phyloP scores from a whole-genome alignment of 2,329 filamentous ascomycete species.

The Colletotrichum sp. region DNA sequence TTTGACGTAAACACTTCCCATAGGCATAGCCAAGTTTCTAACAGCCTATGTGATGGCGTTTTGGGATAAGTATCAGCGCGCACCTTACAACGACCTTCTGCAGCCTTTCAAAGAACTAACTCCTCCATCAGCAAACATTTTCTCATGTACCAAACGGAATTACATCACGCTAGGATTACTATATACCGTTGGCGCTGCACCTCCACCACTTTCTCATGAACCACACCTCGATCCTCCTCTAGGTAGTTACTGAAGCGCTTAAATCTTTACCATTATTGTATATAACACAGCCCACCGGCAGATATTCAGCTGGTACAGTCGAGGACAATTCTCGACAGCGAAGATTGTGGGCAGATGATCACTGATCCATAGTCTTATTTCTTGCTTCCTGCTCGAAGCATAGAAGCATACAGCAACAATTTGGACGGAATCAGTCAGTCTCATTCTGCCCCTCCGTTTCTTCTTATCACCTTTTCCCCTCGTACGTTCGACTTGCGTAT shows the following conservation, averaged over 20 bases:
- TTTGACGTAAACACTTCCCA: not conserved
- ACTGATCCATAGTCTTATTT: too few species aligned
- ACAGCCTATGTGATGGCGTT: fast-evolving
- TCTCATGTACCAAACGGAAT: too few species aligned
- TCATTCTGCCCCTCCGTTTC: not conserved
- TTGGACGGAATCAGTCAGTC: too few species aligned
- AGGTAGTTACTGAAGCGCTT: not conserved
- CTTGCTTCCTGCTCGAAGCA: too few species aligned
- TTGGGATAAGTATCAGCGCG: not conserved
- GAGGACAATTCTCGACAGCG: too few species aligned
- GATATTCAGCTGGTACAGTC: too few species aligned
- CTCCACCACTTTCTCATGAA: not conserved
- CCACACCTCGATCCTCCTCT: not conserved
- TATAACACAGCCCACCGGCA: too few species aligned
- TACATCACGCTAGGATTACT: not conserved
- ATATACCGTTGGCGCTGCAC: not conserved
- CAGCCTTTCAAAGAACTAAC: too few species aligned
- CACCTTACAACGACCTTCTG: too few species aligned
- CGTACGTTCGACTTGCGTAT: fast-evolving
- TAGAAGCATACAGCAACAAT: too few species aligned
- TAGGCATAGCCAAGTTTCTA: fast-evolving
- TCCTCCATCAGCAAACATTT: too few species aligned
- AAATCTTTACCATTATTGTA: not conserved
- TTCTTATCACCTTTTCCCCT: fast-evolving
- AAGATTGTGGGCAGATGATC: too few species aligned